phyloP scores from a whole-genome alignment of 768 basidiomycete species.

The Cyathus striatus region DNA sequence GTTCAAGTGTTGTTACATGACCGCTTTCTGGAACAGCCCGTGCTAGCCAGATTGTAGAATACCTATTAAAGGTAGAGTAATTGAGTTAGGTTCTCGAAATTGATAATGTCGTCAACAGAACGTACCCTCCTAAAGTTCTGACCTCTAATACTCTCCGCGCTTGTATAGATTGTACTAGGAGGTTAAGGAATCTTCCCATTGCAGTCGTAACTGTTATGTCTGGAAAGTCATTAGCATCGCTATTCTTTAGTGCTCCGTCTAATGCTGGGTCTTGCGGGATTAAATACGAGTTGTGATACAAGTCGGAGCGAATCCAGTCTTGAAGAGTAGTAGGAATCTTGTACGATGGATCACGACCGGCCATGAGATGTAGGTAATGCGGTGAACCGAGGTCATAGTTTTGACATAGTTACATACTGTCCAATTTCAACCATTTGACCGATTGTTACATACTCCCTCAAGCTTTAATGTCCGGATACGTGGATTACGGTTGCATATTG shows the following conservation, averaged over 20 bases:
- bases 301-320: constrained; percentile 48
- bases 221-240: constrained; percentile 21
- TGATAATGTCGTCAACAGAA: background rate
- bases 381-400: too few species aligned
- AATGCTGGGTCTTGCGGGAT: constrained; percentile 21
- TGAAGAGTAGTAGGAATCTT: constrained; percentile 20
- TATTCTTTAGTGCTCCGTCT: constrained; percentile 19
- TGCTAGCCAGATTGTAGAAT: constrained; percentile 41
- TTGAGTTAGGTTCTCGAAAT: too few species aligned
- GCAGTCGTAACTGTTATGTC: constrained; percentile 29
- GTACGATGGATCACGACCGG: too few species aligned
- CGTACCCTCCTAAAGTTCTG: constrained; percentile 46
- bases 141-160: constrained; percentile 46
- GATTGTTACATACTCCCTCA: too few species aligned
- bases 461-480: too few species aligned
- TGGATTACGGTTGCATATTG: too few species aligned
- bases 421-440: too few species aligned
- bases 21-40: constrained; percentile 46
- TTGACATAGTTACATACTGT: too few species aligned
- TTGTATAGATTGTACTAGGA: constrained; percentile 33
- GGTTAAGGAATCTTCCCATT: constrained; percentile 40
- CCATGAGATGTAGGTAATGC: too few species aligned
- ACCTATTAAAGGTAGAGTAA: constrained; percentile 18
- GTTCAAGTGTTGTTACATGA: constrained; percentile 41
- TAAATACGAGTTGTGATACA: constrained; percentile 40